Conservation (phyloP, 2,329 filamentous ascomycete species). For the Trichoderma citrinoviride region DNA sequence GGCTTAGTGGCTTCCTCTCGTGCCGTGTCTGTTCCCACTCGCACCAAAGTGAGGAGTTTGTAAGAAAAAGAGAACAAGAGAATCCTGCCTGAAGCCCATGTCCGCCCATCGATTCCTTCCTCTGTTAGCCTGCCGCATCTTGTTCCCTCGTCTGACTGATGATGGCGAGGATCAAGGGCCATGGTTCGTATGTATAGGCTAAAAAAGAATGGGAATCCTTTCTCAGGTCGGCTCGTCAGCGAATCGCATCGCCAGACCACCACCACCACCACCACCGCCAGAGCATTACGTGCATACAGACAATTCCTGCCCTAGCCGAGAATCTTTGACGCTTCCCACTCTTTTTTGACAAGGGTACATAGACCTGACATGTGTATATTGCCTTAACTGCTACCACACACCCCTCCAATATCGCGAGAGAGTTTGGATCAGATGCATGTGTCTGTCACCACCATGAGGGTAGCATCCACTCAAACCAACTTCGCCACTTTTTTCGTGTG, state of each 20-base stretch:
- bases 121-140: background rate
- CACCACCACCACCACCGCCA: background rate
- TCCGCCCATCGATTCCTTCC: background rate
- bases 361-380: too few species aligned
- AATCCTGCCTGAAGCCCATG: background rate
- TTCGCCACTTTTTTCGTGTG: background rate
- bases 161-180: too few species aligned
- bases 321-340: background rate
- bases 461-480: constrained; percentile 4
- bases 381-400: too few species aligned
- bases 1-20: background rate
- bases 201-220: background rate
- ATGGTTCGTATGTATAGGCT: background rate
- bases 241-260: background rate
- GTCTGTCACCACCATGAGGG: constrained; percentile 12
- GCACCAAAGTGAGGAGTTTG: background rate
- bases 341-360: background rate
- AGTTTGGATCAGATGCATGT: background rate
- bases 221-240: constrained; percentile 2
- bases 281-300: background rate
- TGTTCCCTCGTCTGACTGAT: too few species aligned
- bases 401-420: too few species aligned
- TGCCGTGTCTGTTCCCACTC: constrained; percentile 8
- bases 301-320: background rate
- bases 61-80: too few species aligned